These are phyloP conservation scores for Auriscalpium orientale DNA, from an alignment of 768 basidiomycete species.

Conservation along the genomic window DNA sequence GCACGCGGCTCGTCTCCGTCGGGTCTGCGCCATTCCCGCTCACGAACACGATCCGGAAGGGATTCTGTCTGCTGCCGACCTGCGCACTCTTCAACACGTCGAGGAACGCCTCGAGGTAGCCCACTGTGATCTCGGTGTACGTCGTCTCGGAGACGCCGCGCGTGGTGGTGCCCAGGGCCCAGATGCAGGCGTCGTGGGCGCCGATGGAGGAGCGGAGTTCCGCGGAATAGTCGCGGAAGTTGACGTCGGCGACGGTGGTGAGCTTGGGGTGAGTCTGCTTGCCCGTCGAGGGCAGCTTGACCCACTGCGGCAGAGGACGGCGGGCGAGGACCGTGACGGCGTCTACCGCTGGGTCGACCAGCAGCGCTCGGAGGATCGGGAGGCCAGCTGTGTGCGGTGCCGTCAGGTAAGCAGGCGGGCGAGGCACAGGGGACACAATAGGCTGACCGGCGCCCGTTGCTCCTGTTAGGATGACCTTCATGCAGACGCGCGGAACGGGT, in stretches of 20 bases:
- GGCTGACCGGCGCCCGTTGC: conserved; percentile 13
- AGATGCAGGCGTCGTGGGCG: conserved; percentile 20
- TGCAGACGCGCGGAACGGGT: background rate
- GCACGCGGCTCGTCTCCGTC: conserved; percentile 14
- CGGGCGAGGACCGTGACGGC: conserved; percentile 19
- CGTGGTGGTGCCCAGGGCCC: conserved; percentile 17
- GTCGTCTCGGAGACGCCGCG: conserved; percentile 10
- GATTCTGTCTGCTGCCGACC: conserved; percentile 12
- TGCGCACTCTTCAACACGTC: conserved; percentile 2
- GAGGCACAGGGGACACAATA: no score
- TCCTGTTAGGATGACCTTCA: conserved; percentile 12
- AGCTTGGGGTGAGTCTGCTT: conserved; percentile 14
- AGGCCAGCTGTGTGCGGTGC: conserved; percentile 16
- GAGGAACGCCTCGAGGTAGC: conserved; percentile 14
- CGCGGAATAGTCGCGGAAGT: conserved; percentile 16
- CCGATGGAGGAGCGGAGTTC: conserved; percentile 10
- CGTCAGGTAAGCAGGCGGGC: background rate
- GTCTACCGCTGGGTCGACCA: conserved; percentile 11
- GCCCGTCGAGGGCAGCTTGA: conserved; percentile 4
- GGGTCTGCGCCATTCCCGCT: conserved; percentile 22
- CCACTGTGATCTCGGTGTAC: conserved; percentile 20
- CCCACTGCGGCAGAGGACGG: conserved; percentile 16
- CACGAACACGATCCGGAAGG: conserved; percentile 22
- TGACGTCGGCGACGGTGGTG: conserved; percentile 11
- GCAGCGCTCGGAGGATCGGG: conserved; percentile 13